These are phyloP conservation scores for Ammopiptanthus mongolicus DNA, from an alignment of 306 rosid genomes.

Conservation along the genomic window DNA sequence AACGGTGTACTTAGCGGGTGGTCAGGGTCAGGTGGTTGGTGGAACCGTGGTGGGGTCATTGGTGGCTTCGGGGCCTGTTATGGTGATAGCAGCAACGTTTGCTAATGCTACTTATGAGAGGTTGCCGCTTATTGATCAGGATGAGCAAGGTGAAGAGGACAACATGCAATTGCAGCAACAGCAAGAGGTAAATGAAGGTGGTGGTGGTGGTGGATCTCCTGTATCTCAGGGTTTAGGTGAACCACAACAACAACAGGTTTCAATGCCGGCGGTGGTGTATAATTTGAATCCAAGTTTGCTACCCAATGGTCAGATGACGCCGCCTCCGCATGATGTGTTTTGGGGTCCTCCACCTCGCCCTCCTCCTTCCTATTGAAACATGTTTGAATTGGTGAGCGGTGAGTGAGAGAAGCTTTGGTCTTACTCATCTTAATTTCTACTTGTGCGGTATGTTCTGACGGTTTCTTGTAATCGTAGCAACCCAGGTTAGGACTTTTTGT, in stretches of 20 bases:
- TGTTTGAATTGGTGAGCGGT: too few relatives aligned
- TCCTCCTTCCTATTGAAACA: constrained; percentile 40
- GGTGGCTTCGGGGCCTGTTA: constrained; percentile 67
- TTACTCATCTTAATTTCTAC: not conserved
- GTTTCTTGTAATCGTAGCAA: constrained; percentile 24
- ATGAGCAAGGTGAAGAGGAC: constrained; percentile 43
- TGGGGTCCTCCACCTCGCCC: constrained; percentile 59
- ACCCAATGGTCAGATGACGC: constrained; percentile 42
- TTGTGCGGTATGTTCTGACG: constrained; percentile 7
- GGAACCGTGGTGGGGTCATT: constrained; percentile 65
- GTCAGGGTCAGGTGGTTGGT: constrained; percentile 76
- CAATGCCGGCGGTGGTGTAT: constrained; percentile 29
- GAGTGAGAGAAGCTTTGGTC: not conserved
- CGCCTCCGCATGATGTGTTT: constrained; percentile 40
- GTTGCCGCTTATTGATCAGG: constrained; percentile 62
- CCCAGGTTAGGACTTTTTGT: constrained; percentile 22
- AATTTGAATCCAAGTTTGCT: constrained; percentile 49
- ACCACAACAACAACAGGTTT: constrained; percentile 5
- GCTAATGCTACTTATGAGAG: constrained; percentile 73
- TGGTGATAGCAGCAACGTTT: constrained; percentile 77
- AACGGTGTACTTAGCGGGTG: constrained; percentile 62
- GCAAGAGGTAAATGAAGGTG: constrained; percentile 33
- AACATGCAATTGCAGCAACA: constrained; percentile 36
- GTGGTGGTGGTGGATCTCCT: constrained; percentile 11
- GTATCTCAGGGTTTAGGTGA: constrained; percentile 40